A percentile compares a stretch with the other conserved stretches of the same genome.
Conservation (phyloP, 441 rosid genomes). For the Mallotus repandus region DNA sequence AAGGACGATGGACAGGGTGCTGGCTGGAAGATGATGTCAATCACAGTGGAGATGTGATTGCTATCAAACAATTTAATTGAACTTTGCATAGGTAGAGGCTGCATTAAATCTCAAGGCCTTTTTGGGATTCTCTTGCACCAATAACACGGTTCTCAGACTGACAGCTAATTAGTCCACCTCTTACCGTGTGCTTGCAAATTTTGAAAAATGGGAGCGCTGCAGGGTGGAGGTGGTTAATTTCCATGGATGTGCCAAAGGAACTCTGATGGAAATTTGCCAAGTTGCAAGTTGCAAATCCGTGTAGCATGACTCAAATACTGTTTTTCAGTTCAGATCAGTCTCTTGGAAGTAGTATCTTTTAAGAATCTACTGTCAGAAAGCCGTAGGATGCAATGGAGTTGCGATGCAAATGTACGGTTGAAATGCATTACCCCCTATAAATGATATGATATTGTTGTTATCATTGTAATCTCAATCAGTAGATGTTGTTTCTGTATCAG, state of each 20-base stretch:
- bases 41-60: neutral
- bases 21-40: constrained; percentile 3
- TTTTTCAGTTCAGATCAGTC: constrained; percentile 7
- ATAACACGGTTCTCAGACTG: neutral
- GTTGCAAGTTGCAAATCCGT: constrained; percentile 1
- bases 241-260: constrained; percentile 20
- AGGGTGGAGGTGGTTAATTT: constrained; percentile 6
- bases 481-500: neutral
- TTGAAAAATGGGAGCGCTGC: constrained; percentile 5
- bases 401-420: neutral
- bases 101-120: neutral
- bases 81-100: constrained; percentile 10
- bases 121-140: neutral
- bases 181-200: constrained; percentile 11
- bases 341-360: neutral
- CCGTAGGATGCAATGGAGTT: neutral
- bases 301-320: constrained; percentile 1
- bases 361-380: neutral
- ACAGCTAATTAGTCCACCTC: neutral
- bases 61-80: neutral
- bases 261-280: constrained; percentile 4
- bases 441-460: neutral
- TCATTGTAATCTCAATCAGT: no score
- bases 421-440: no score
- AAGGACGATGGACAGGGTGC: neutral